Conservation (phyloP, 208 protist genomes). For the Leishmania gerbilli region DNA sequence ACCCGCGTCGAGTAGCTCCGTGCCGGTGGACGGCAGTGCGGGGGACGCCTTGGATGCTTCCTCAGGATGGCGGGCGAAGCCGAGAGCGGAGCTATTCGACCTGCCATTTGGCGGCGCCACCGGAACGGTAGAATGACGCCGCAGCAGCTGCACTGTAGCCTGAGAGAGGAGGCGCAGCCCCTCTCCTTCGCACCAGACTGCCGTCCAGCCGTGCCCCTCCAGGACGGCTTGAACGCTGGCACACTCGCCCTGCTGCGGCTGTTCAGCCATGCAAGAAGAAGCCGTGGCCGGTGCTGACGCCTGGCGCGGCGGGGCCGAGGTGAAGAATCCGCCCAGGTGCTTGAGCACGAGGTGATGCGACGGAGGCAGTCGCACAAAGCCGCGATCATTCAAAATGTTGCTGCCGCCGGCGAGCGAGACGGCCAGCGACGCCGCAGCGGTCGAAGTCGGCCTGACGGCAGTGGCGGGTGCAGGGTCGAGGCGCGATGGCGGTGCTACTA, state of each 20-base stretch:
- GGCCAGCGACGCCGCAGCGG: constrained; percentile 19
- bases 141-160: constrained; percentile 26
- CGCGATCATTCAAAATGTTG: constrained; percentile 28
- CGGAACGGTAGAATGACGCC: constrained; percentile 15
- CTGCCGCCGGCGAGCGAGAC: constrained; percentile 17
- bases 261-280: not conserved
- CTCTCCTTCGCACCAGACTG: constrained; percentile 44
- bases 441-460: not conserved
- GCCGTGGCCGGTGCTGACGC: not conserved
- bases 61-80: constrained; percentile 10
- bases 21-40: not conserved
- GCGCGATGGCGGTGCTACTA: not conserved
- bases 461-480: not conserved
- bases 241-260: constrained; percentile 9
- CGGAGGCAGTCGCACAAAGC: constrained; percentile 28
- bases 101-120: too few relatives aligned
- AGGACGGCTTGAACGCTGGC: constrained; percentile 19
- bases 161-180: constrained; percentile 51
- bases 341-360: constrained; percentile 32
- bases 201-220: constrained; percentile 15
- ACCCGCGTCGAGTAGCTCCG: constrained; percentile 47
- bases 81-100: not conserved
- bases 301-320: not conserved
- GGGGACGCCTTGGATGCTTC: not conserved
- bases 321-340: constrained; percentile 43